These are phyloP conservation scores for Gossypium longicalyx DNA, from an alignment of 345 rosid species.

Conservation along the genomic window DNA sequence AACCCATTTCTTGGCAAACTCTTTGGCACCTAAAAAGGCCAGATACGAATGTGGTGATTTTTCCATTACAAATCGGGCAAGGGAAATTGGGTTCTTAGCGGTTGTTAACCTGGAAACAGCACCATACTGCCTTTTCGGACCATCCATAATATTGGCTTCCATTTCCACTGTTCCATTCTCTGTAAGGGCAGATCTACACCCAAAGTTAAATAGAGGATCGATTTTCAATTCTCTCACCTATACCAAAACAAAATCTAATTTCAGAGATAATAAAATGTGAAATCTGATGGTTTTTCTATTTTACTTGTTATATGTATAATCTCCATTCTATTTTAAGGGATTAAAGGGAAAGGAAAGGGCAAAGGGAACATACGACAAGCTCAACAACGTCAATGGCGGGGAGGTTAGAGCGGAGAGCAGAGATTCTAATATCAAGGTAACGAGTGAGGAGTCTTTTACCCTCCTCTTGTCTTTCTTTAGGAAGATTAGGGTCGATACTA, in stretches of 20 bases:
- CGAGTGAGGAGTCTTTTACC: slow-evolving; percentile 82
- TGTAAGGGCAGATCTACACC: slow-evolving; percentile 88
- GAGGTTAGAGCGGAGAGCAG: slow-evolving; percentile 65
- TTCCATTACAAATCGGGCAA: slow-evolving; percentile 94
- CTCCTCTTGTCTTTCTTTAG: slow-evolving; percentile 64
- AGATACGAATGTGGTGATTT: slow-evolving; percentile 95
- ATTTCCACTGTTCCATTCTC: slow-evolving; percentile 88
- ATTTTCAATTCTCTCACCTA: slow-evolving; percentile 82
- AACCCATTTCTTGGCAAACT: slow-evolving; percentile 78
- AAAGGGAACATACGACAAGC: slow-evolving; percentile 18
- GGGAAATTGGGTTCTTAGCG: slow-evolving; percentile 83
- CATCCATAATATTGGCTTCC: slow-evolving; percentile 99
- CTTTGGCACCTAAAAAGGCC: slow-evolving; percentile 88
- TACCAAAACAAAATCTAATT: not conserved
- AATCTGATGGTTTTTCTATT: not conserved
- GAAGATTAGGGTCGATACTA: slow-evolving; percentile 92
- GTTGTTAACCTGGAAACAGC: slow-evolving; percentile 88
- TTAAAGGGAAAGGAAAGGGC: not conserved
- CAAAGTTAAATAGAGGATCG: slow-evolving; percentile 91
- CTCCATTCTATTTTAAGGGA: not conserved
- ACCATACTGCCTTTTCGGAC: slow-evolving; percentile 74
- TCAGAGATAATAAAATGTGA: not conserved
- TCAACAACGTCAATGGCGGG: slow-evolving; percentile 90
- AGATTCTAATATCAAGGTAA: slow-evolving; percentile 80
- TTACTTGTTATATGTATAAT: not conserved